A percentile compares a stretch with the other conserved stretches of the same genome.
Conservation (phyloP, 208 protist genomes). For the Herpetomonas samuelpessoai region DNA sequence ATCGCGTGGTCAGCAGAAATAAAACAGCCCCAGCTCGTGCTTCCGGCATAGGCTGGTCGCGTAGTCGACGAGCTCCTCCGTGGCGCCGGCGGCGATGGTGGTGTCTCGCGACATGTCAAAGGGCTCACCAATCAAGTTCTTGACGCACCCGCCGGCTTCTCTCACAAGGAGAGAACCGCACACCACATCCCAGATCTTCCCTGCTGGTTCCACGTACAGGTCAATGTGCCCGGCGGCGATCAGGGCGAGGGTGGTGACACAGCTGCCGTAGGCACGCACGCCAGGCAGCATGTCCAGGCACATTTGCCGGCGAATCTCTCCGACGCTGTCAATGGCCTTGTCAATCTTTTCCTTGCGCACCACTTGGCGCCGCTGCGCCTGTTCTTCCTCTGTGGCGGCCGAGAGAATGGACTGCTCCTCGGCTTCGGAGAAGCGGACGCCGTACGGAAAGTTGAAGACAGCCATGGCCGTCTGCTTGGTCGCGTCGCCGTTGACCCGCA, state of each 20-base stretch:
- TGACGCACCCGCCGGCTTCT: conserved; percentile 66
- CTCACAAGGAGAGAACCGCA: conserved; percentile 60
- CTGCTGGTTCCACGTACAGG: conserved; percentile 53
- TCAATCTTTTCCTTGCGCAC: conserved; percentile 17
- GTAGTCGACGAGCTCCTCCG: conserved; percentile 24
- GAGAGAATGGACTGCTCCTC: conserved; percentile 9
- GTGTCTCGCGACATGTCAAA: conserved; percentile 51
- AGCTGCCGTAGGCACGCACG: conserved; percentile 43
- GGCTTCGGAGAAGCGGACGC: conserved; percentile 19
- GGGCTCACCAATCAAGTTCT: conserved; percentile 41
- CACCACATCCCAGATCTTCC: conserved; percentile 60
- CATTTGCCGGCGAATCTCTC: conserved; percentile 30
- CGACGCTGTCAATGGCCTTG: conserved; percentile 32
- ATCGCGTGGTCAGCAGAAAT: too few relatives aligned
- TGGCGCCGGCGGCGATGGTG: conserved; percentile 51
- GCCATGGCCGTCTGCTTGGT: conserved; percentile 27
- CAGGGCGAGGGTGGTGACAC: conserved; percentile 40
- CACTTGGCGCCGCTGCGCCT: not conserved
- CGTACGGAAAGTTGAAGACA: conserved; percentile 43
- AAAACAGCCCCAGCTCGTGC: conserved; percentile 34
- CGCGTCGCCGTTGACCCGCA: conserved; percentile 25
- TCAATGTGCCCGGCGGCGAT: conserved; percentile 63
- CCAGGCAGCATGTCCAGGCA: conserved; percentile 22
- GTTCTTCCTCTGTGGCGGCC: not conserved
- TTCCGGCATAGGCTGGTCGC: conserved; percentile 22